Evolutionary conservation across 140 eudicot species (phyloP).

Genomic region (Flaveria floridana): DNA sequence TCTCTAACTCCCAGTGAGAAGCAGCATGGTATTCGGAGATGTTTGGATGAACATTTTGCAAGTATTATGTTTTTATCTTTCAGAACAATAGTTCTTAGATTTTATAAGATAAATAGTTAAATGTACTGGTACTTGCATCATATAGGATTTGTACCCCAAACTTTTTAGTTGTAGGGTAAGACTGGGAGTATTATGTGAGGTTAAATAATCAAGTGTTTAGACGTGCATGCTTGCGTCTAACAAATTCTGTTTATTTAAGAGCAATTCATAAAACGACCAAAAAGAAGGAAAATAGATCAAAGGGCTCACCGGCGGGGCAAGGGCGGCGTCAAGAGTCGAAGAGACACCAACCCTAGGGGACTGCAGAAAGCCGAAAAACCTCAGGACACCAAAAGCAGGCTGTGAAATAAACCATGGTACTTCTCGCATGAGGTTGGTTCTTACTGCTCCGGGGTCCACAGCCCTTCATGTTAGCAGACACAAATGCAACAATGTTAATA

Average conservation of each 20-base stretch:
- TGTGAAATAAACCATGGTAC: constrained; percentile 50
- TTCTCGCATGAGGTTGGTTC: constrained; percentile 84
- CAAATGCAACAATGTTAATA: not conserved
- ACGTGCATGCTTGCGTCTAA: too few relatives aligned
- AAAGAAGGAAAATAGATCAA: not conserved
- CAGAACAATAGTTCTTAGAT: too few relatives aligned
- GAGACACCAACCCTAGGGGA: constrained; percentile 52
- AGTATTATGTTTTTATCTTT: not conserved
- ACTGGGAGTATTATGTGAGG: too few relatives aligned
- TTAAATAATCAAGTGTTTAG: too few relatives aligned
- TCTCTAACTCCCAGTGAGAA: not conserved
- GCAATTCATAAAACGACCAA: not conserved
- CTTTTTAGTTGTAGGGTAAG: too few relatives aligned
- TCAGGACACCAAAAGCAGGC: constrained; percentile 43
- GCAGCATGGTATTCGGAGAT: not conserved
- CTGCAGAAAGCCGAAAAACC: constrained; percentile 59
- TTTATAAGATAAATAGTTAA: too few relatives aligned
- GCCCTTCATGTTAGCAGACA: constrained; percentile 43
- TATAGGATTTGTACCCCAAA: too few relatives aligned
- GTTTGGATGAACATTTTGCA: not conserved
- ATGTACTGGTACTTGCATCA: too few relatives aligned
- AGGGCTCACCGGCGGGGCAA: constrained; percentile 69
- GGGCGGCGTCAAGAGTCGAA: constrained; percentile 76
- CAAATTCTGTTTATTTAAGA: not conserved
- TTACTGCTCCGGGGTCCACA: constrained; percentile 79